phyloP scores from a whole-genome alignment of 495 filamentous ascomycete species.

The Penicillium daleae region DNA sequence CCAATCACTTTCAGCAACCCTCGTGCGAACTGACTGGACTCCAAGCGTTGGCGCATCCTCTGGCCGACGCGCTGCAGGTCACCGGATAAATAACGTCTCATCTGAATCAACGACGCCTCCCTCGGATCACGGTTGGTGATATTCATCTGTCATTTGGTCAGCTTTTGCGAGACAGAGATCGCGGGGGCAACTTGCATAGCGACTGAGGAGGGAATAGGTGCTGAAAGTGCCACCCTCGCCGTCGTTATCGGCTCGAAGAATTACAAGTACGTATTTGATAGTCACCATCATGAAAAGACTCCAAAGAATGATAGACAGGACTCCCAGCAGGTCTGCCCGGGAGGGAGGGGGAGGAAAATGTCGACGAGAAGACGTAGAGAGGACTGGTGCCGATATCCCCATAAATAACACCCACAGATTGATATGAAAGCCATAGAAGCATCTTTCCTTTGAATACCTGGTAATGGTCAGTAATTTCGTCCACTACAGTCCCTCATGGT shows the following conservation, averaged over 20 bases:
- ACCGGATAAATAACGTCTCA: conserved; percentile 60
- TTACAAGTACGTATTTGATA: conserved; percentile 72
- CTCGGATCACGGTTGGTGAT: conserved; percentile 30
- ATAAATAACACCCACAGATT: conserved; percentile 74
- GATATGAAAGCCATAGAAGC: conserved; percentile 61
- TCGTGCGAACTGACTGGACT: conserved; percentile 56
- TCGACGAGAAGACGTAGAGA: conserved; percentile 74
- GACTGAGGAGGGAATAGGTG: conserved; percentile 69
- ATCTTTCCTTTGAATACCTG: conserved; percentile 29
- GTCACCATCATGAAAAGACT: conserved; percentile 73
- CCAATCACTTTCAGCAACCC: conserved; percentile 65
- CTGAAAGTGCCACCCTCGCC: conserved; percentile 80
- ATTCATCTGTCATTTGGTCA: conserved; percentile 19
- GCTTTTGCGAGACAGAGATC: not conserved
- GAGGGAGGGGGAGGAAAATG: conserved; percentile 61
- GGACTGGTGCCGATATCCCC: conserved; percentile 79
- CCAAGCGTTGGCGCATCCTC: conserved; percentile 58
- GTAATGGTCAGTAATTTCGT: conserved; percentile 1
- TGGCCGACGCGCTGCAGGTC: conserved; percentile 58
- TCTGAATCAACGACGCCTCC: conserved; percentile 51
- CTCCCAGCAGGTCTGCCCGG: conserved; percentile 66
- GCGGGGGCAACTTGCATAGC: conserved; percentile 56
- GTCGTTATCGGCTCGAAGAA: conserved; percentile 73
- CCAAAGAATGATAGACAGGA: conserved; percentile 76
- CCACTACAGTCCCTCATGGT: not conserved